Evolutionary conservation across 495 filamentous ascomycete species (phyloP).

Genomic region (Xylaria castorea): DNA sequence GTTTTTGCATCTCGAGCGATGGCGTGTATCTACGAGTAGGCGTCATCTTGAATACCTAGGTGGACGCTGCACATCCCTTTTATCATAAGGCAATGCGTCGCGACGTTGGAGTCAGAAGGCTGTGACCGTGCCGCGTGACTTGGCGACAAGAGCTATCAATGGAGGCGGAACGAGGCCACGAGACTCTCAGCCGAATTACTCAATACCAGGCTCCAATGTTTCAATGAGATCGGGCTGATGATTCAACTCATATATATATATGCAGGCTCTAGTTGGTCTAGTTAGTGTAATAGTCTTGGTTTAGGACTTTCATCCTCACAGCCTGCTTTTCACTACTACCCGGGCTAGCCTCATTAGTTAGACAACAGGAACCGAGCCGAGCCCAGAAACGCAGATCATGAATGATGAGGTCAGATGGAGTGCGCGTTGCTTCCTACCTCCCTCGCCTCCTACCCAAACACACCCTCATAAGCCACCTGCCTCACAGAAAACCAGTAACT

Average conservation of each 20-base stretch:
- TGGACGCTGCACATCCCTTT: constrained; percentile 9
- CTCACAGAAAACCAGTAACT: not conserved
- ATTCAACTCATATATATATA: constrained; percentile 1
- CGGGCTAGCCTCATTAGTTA: constrained; percentile 4
- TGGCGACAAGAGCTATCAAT: constrained; percentile 12
- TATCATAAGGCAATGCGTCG: not conserved
- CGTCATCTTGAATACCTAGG: constrained; percentile 30
- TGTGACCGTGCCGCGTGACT: constrained; percentile 35
- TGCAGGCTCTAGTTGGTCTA: not conserved
- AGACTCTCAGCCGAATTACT: constrained; percentile 3
- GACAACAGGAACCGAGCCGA: not conserved
- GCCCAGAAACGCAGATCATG: constrained; percentile 12
- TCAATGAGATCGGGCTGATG: constrained; percentile 8
- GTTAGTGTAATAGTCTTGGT: not conserved
- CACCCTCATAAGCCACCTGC: not conserved
- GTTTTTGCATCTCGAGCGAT: constrained; percentile 44
- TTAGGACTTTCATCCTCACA: constrained; percentile 13
- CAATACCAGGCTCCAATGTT: constrained; percentile 3
- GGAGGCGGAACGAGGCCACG: constrained; percentile 6
- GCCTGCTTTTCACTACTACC: constrained; percentile 14
- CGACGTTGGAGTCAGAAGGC: constrained; percentile 19
- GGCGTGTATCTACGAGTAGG: constrained; percentile 27
- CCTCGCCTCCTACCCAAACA: not conserved
- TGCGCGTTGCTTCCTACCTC: constrained; percentile 2
- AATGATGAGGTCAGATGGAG: constrained; percentile 20